Percentiles rank a stretch among this genome's conserved stretches.
These are phyloP conservation scores for Sedum album DNA, from an alignment of 164 flowering plant genomes.

Conservation along the genomic window DNA sequence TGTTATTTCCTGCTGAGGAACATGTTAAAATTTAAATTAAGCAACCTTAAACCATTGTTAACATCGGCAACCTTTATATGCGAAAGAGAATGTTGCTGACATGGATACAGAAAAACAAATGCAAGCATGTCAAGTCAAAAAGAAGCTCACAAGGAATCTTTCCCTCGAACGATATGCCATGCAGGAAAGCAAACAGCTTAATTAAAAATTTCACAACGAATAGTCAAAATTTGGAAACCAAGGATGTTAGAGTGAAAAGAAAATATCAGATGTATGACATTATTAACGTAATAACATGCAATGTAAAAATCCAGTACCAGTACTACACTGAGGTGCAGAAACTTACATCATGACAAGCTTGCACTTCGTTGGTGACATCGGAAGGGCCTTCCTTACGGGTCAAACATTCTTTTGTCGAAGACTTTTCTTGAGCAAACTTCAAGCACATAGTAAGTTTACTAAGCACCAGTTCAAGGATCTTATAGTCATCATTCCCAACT, in stretches of 20 bases:
- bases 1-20: not conserved
- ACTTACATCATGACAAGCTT: not conserved
- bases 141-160: not conserved
- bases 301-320: not conserved
- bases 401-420: constrained; percentile 11
- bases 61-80: not conserved
- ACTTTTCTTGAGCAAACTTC: constrained; percentile 10
- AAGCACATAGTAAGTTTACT: constrained; percentile 33
- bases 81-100: not conserved
- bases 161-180: not conserved
- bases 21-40: not conserved
- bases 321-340: not conserved
- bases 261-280: not conserved
- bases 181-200: not conserved
- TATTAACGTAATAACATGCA: not conserved
- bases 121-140: not conserved
- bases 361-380: not conserved
- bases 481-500: constrained; percentile 30
- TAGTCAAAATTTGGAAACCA: not conserved
- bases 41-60: not conserved
- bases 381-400: constrained; percentile 14
- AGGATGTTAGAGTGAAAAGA: not conserved
- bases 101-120: not conserved
- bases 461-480: constrained; percentile 31
- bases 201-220: not conserved